These are phyloP conservation scores for Pyrus hybrid DNA, from an alignment of 331 rosid species.

Conservation along the genomic window DNA sequence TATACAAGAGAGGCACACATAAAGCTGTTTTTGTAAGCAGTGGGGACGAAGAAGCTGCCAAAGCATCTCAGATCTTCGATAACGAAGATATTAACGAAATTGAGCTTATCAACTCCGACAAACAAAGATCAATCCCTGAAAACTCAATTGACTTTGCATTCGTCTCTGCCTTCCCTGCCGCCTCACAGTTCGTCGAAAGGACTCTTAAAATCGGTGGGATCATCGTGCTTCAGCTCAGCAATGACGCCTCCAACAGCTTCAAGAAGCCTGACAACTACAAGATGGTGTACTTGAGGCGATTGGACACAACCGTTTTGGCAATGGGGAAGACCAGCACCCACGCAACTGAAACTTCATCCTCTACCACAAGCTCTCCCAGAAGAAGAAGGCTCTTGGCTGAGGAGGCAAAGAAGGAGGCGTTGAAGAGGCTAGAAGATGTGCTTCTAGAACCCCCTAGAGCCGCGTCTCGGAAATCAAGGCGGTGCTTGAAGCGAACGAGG, in stretches of 20 bases:
- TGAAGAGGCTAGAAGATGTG: constrained; percentile 61
- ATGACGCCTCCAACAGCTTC: not conserved
- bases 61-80: not conserved
- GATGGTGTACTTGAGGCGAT: constrained; percentile 31
- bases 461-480: constrained; percentile 42
- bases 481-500: constrained; percentile 42
- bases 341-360: not conserved
- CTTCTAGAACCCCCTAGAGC: constrained; percentile 74
- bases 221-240: constrained; percentile 10
- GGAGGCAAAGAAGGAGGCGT: constrained; percentile 52
- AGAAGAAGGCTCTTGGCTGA: constrained; percentile 26
- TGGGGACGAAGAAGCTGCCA: not conserved
- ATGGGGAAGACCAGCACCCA: constrained; percentile 32
- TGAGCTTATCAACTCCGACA: constrained; percentile 22
- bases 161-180: constrained; percentile 12
- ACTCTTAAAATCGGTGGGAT: constrained; percentile 34
- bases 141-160: constrained; percentile 31
- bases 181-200: constrained; percentile 34
- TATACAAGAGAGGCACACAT: constrained; percentile 5
- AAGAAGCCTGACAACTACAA: constrained; percentile 25
- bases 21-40: constrained; percentile 19
- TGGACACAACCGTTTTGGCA: constrained; percentile 26
- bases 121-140: constrained; percentile 13
- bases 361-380: not conserved
- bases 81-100: constrained; percentile 14